Base-by-base conservation (phyloP, 148 eudicot species). In the Bassia scoparia region DNA sequence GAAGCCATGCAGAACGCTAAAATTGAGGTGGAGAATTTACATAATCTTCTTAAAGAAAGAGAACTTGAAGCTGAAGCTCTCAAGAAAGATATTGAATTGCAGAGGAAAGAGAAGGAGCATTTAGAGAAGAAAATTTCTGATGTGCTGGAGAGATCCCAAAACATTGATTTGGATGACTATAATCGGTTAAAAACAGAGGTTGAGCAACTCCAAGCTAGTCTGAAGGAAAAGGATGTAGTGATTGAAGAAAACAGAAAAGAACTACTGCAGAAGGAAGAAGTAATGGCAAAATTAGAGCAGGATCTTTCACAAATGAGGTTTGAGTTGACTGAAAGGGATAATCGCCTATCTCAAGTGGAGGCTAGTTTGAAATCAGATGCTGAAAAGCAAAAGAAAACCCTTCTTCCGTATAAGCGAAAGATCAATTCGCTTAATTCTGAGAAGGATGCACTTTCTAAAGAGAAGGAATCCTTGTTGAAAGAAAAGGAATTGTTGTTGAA, bases 161-260 rank as follows among this genome's bases (percentile, higher is more conserved):
- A 78, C 71, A 58, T 89, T 70, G 87, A 87, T 79, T 72, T 87
- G 21, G 89, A 92, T 78, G 94, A 95, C 33, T 88, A 87, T 78
- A 76, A 74, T 81, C 89, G 86, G 68, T 69, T 87, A 86, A 84
- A 70, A 76, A 88, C 67, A 26, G 87, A 87, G 72, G 74, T 77
- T 69, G 83, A 86, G 77, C 89, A 84, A 82, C 69, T 91, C 82
- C 88, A 88, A 81, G 74, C 38, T 37, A 89, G 63, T 74, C 64
- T 86, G 67, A 78, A 63, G 74, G 91, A 85, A 76, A 95, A 85
- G 80, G 96, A 91, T 74, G 76, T 75, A 12, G 80, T 87, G 68
- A 72, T 89, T 43, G 96, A 87, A 74, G 90, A 91, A 74, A 53
- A 77, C 3, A 81, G 71, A 69, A 89, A 81, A 78, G 77, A 64